These are phyloP conservation scores for Monosporascus sp. DNA, from an alignment of 2,329 filamentous ascomycete genomes.

Conservation along the genomic window DNA sequence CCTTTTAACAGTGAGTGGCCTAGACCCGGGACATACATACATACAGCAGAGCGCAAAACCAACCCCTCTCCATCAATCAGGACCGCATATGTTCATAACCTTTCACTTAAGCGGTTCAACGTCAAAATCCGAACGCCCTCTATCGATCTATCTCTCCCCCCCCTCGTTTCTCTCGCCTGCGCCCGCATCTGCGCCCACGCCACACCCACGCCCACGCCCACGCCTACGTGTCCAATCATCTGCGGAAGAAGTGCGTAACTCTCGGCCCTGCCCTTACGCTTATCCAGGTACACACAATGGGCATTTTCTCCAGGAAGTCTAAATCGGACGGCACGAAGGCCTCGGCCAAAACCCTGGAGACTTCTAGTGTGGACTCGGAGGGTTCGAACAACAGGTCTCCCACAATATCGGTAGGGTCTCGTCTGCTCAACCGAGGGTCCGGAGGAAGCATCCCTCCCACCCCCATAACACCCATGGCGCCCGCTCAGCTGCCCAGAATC, in stretches of 20 bases:
- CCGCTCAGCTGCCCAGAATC: slow-evolving; percentile 60
- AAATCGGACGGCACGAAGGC: slow-evolving; percentile 35
- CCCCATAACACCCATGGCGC: slow-evolving; percentile 48
- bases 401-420: slow-evolving; percentile 25
- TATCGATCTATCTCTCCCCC: too few relatives aligned
- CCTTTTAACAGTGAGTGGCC: too few relatives aligned
- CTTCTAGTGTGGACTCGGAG: slow-evolving; percentile 47
- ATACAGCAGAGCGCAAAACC: too few relatives aligned
- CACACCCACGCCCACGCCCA: background rate
- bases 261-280: background rate
- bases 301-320: slow-evolving; percentile 51
- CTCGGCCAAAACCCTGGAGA: slow-evolving; percentile 36
- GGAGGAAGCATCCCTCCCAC: slow-evolving; percentile 44
- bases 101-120: too few relatives aligned
- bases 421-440: slow-evolving; percentile 45
- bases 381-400: slow-evolving; percentile 43
- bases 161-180: background rate
- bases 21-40: too few relatives aligned
- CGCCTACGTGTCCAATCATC: too few relatives aligned
- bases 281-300: slow-evolving; percentile 33
- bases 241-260: too few relatives aligned
- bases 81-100: too few relatives aligned
- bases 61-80: too few relatives aligned
- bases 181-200: background rate
- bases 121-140: too few relatives aligned